These are phyloP conservation scores for Hypericum androsaemum DNA, from an alignment of 345 rosid species.

Conservation along the genomic window DNA sequence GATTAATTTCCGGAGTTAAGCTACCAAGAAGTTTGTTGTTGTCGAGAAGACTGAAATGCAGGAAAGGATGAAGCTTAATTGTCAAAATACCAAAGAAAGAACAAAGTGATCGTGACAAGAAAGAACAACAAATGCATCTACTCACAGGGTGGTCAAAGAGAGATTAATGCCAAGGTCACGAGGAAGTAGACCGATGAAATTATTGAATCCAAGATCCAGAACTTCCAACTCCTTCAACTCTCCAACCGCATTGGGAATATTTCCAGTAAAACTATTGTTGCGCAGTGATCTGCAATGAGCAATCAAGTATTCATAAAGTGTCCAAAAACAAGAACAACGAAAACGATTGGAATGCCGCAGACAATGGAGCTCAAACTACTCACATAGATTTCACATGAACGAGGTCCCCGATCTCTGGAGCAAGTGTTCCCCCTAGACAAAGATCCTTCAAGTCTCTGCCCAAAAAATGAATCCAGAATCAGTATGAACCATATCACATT, in stretches of 20 bases:
- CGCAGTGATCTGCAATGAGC: slow-evolving; percentile 7
- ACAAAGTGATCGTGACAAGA: not conserved
- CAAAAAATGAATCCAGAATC: not conserved
- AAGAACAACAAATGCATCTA: not conserved
- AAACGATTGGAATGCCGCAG: not conserved
- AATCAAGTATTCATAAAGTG: not conserved
- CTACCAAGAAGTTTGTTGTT: slow-evolving; percentile 1
- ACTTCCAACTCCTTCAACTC: slow-evolving; percentile 7
- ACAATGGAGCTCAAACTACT: not conserved
- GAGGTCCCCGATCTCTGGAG: slow-evolving; percentile 7
- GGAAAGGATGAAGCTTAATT: not conserved
- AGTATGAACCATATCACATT: not conserved
- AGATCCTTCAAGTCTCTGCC: slow-evolving; percentile 13
- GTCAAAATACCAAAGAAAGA: not conserved
- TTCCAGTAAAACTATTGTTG: slow-evolving; percentile 10
- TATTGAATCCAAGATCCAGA: slow-evolving; percentile 14
- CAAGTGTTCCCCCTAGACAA: slow-evolving; percentile 9
- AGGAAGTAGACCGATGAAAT: slow-evolving; percentile 12
- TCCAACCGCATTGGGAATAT: slow-evolving; percentile 6
- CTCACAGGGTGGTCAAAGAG: slow-evolving; percentile 4
- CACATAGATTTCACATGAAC: slow-evolving; percentile 6
- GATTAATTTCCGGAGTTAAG: not conserved
- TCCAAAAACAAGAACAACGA: not conserved
- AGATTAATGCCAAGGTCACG: not conserved
- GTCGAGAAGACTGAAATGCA: slow-evolving; percentile 6